Base-by-base conservation (phyloP, 306 rosid species). In the Corylus heterophylla region DNA sequence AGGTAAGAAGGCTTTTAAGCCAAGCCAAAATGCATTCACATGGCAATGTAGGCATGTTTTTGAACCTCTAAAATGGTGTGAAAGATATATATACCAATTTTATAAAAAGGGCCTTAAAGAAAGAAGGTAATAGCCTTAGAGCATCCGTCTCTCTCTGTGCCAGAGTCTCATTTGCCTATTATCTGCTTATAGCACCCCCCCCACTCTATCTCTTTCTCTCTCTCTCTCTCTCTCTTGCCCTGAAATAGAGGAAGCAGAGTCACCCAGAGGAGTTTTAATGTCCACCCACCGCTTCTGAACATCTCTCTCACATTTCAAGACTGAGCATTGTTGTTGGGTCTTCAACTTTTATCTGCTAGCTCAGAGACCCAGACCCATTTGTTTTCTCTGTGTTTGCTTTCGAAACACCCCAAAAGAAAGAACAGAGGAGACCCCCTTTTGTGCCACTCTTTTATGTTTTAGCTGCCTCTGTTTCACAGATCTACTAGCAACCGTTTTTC, bases 231-330 rank as follows among this genome's bases (percentile, higher is more conserved):
- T 51, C 81, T 79, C 66, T 73, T 56, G 22, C 82, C 83, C 90
- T 80, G 84, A 86, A 90, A 83, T 72, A 77, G 84, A 88, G 80
- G 79, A 81, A 75, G 85, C 88, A 85, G 77, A 74, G 74, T 71
- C 71, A 56, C 51, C 68, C 49, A 54, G 35, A 62, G 69, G 62
- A 47, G 79, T 72, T 81, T 42, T 85, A 86, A 83, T 86, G 87
- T 77, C 75, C 75, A 81, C 83, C 82, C 84, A 67, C 79, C 80
- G 35, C 71, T 54, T 81, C 69, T 82, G 59, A 77, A 37, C 79
- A 20, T 29, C 2, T 11, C 20, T 29, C 12, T 20, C 20, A 68
- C 67, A 69, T 76, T 79, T 74, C 76, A 75, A 86, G 85, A 82
- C 84, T 81, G 82, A 84, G 54, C 70, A 88, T 76, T 75, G 25